phyloP scores from a whole-genome alignment of 192 early-diverging fungal species.

The Lunasporangiospora selenospora region DNA sequence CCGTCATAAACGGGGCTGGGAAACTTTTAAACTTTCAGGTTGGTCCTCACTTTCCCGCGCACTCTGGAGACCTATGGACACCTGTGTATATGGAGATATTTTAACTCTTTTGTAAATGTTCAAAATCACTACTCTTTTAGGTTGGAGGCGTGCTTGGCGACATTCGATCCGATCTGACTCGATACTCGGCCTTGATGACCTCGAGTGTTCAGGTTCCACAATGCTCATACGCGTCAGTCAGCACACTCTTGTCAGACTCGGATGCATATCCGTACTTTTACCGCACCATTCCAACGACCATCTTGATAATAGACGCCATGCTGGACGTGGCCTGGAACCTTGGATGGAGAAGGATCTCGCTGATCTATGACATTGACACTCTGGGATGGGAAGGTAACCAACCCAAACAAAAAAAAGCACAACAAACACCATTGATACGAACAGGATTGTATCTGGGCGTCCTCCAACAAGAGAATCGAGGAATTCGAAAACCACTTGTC shows the following conservation, averaged over 20 bases:
- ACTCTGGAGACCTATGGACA: no score
- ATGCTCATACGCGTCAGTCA: conserved; percentile 52
- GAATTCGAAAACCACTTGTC: no score
- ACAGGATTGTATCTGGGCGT: no score
- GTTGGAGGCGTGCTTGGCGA: conserved; percentile 58
- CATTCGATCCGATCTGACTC: conserved; percentile 49
- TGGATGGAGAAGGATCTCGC: conserved; percentile 49
- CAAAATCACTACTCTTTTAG: background rate
- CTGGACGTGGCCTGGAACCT: conserved; percentile 28
- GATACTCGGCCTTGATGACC: conserved; percentile 54
- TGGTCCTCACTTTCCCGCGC: background rate
- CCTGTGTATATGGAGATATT: no score
- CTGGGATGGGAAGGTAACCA: conserved; percentile 52
- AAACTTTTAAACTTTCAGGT: conserved; percentile 10
- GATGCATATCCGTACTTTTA: conserved; percentile 50
- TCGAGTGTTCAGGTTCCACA: conserved; percentile 51
- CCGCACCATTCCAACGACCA: conserved; percentile 53
- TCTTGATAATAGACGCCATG: conserved; percentile 49
- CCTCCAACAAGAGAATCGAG: no score
- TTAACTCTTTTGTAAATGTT: background rate
- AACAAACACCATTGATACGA: no score
- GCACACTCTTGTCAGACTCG: conserved; percentile 46
- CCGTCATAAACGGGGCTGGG: conserved; percentile 1
- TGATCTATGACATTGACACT: conserved; percentile 48
- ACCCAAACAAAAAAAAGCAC: no score